Conservation (phyloP, 108 stramenopile species). For the Hondaea fermentalgiana region DNA sequence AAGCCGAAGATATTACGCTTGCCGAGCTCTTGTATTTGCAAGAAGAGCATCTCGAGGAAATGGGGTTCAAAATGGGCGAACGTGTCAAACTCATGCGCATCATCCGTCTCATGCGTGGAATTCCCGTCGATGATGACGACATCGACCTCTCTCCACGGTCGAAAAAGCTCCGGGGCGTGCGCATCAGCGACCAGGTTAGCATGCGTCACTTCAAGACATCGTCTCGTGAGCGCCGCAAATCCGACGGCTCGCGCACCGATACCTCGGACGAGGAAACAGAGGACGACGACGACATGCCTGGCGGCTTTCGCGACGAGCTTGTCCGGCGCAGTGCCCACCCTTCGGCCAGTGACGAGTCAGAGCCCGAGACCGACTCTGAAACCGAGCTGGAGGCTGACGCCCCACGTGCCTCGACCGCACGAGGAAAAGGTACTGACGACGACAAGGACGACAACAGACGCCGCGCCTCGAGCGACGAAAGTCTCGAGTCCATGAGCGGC, state of each 20-base stretch:
- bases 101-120: neutral
- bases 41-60: neutral
- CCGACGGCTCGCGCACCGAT: neutral
- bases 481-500: neutral
- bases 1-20: neutral
- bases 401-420: no score
- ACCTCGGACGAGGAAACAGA: neutral
- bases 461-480: no score
- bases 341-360: neutral
- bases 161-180: neutral
- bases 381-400: neutral
- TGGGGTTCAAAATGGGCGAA: neutral
- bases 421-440: neutral
- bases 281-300: neutral
- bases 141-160: neutral
- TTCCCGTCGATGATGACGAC: slow-evolving; percentile 2
- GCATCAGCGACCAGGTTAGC: neutral
- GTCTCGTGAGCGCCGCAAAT: neutral
- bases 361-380: neutral
- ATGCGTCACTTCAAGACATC: neutral
- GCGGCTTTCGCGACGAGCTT: neutral
- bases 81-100: neutral
- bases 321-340: neutral
- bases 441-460: neutral
- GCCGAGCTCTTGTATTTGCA: neutral